Evolutionary conservation across 2,329 filamentous ascomycete species (phyloP).

Genomic region (Talaromyces sp.): DNA sequence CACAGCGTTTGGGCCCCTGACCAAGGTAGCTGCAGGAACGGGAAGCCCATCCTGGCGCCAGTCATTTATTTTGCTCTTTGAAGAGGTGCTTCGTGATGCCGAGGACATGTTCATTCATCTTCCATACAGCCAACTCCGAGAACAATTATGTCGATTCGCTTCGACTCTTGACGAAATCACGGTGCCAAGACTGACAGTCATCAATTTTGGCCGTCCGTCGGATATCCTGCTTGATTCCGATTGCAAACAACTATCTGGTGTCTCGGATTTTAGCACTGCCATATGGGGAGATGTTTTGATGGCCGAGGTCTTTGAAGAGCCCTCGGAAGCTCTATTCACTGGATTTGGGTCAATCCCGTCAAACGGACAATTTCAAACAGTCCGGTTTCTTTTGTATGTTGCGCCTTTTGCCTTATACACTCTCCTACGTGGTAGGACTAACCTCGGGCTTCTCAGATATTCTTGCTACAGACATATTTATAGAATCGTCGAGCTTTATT

Average conservation of each 20-base stretch:
- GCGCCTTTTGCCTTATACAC: neutral
- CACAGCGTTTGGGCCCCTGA: conserved; percentile 48
- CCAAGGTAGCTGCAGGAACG: conserved; percentile 41
- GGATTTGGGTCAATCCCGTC: conserved; percentile 28
- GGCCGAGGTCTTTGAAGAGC: conserved; percentile 45
- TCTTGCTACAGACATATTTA: conserved; percentile 35
- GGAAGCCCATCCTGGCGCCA: conserved; percentile 50
- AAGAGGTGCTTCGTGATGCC: conserved; percentile 51
- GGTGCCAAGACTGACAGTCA: conserved; percentile 48
- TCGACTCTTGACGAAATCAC: conserved; percentile 47
- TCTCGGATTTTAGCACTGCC: conserved; percentile 51
- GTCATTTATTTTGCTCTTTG: conserved; percentile 50
- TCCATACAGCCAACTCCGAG: conserved; percentile 52
- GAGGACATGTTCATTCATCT: conserved; percentile 57
- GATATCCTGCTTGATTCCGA: conserved; percentile 50
- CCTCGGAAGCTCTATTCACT: conserved; percentile 31
- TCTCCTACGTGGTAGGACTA: neutral
- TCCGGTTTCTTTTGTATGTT: conserved; percentile 33
- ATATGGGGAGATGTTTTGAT: conserved; percentile 56
- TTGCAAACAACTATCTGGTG: conserved; percentile 45
- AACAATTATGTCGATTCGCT: conserved; percentile 43
- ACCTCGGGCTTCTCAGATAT: conserved; percentile 23
- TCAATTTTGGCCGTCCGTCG: conserved; percentile 45
- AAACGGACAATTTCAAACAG: conserved; percentile 21
- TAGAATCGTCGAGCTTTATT: conserved; percentile 35